phyloP scores from a whole-genome alignment of 768 basidiomycete species.

The Termitomyces sp. region DNA sequence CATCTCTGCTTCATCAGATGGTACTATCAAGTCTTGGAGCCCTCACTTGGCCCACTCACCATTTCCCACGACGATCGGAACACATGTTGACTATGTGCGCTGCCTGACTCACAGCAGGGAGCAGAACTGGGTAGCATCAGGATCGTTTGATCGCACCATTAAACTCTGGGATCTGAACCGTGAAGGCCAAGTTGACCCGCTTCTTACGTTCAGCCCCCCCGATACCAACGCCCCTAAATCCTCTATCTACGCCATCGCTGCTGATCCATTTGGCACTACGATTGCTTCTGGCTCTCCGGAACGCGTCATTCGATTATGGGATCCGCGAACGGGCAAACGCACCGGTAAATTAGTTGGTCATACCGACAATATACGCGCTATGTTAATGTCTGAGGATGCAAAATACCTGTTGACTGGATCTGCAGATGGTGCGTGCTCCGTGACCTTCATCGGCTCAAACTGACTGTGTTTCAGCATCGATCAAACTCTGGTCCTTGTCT shows the following conservation, averaged over 20 bases:
- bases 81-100: conserved; percentile 83
- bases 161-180: conserved; percentile 87
- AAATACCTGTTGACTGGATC: conserved; percentile 86
- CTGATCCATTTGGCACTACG: conserved; percentile 73
- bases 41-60: conserved; percentile 62
- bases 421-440: conserved; percentile 48
- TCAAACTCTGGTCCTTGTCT: conserved; percentile 91
- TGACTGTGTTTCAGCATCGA: conserved; percentile 43
- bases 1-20: conserved; percentile 93
- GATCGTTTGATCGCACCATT: conserved; percentile 91
- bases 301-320: conserved; percentile 88
- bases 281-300: conserved; percentile 92
- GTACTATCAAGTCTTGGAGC: conserved; percentile 89
- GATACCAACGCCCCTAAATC: conserved; percentile 64
- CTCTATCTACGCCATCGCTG: conserved; percentile 73
- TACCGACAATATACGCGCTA: conserved; percentile 92
- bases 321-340: conserved; percentile 80
- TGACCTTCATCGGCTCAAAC: not conserved
- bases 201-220: conserved; percentile 63
- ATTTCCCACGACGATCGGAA: conserved; percentile 66
- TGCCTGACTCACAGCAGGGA: conserved; percentile 74
- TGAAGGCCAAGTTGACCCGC: conserved; percentile 32
- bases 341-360: conserved; percentile 90
- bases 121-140: conserved; percentile 86
- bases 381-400: conserved; percentile 85